These are phyloP conservation scores for Geosmithia flava DNA, from an alignment of 2,329 filamentous ascomycete species.

Conservation along the genomic window DNA sequence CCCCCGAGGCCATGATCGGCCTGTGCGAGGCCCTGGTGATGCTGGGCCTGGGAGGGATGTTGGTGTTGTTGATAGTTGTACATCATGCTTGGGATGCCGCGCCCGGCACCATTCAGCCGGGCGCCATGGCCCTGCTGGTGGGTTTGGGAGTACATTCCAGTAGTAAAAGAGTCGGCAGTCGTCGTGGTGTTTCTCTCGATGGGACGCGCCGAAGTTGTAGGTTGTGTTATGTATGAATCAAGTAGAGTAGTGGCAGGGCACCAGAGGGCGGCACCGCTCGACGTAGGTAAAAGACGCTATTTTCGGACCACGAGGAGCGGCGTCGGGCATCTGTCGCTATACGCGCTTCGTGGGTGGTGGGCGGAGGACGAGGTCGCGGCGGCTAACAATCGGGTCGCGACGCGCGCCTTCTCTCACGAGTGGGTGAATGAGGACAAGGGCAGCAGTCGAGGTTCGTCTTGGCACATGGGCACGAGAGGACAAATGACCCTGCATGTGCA, in stretches of 20 bases:
- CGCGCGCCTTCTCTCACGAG: neutral
- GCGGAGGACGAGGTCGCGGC: neutral
- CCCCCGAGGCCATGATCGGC: constrained; percentile 43
- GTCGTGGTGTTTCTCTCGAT: neutral
- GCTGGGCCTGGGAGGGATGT: constrained; percentile 52
- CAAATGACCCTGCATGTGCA: neutral
- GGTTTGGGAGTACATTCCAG: constrained; percentile 62
- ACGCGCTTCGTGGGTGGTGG: neutral
- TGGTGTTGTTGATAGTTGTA: constrained; percentile 59
- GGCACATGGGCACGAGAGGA: neutral
- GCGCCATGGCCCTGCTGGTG: constrained; percentile 63
- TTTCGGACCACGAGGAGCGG: constrained; percentile 1
- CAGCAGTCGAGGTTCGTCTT: neutral
- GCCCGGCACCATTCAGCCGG: constrained; percentile 51
- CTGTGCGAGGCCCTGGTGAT: constrained; percentile 43
- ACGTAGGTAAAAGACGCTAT: constrained; percentile 2
- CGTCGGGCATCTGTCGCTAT: constrained; percentile 3
- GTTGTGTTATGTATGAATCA: neutral
- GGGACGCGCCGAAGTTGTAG: neutral
- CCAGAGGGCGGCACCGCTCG: neutral
- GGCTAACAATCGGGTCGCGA: neutral
- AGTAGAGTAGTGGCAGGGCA: neutral
- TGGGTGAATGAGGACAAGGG: neutral
- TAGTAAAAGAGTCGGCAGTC: constrained; percentile 7
- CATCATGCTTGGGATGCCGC: constrained; percentile 51